Evolutionary conservation across 495 filamentous ascomycete species (phyloP).

Genomic region (Aspergillus olivimuriae): DNA sequence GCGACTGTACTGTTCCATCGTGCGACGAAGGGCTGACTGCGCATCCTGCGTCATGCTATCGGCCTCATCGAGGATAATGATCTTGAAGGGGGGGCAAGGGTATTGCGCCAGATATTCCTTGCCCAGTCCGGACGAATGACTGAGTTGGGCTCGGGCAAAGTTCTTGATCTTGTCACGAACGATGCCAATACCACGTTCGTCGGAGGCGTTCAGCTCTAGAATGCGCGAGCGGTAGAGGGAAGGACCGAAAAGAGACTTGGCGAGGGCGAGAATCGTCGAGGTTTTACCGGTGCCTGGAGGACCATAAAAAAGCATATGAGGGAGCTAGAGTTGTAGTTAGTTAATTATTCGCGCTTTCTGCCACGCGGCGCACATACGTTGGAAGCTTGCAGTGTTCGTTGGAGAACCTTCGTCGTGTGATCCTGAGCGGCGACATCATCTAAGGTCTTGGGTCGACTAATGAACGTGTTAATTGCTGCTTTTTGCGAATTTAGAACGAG

Average conservation of each 20-base stretch:
- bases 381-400: conserved; percentile 86
- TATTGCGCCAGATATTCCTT: conserved; percentile 65
- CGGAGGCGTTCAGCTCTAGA: conserved; percentile 96
- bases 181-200: conserved; percentile 95
- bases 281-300: conserved; percentile 98
- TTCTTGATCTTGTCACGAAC: conserved; percentile 98
- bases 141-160: conserved; percentile 91
- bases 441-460: conserved; percentile 84
- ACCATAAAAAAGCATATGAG: conserved; percentile 99
- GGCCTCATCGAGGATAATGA: conserved; percentile 95
- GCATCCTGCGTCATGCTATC: conserved; percentile 99
- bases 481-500: neutral
- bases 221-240: conserved; percentile 90
- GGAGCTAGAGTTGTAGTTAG: no score
- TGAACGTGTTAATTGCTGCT: conserved; percentile 4
- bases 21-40: conserved; percentile 82
- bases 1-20: conserved; percentile 96
- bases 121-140: conserved; percentile 60
- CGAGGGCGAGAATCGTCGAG: conserved; percentile 93
- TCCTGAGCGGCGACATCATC: conserved; percentile 97
- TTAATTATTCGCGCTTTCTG: no score
- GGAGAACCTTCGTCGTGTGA: conserved; percentile 88
- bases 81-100: conserved; percentile 96
- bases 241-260: conserved; percentile 95
- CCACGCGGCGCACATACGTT: conserved; percentile 70